Evolutionary conservation across 2,329 filamentous ascomycete species (phyloP).

Genomic region (Hymenoscyphus salicellus): DNA sequence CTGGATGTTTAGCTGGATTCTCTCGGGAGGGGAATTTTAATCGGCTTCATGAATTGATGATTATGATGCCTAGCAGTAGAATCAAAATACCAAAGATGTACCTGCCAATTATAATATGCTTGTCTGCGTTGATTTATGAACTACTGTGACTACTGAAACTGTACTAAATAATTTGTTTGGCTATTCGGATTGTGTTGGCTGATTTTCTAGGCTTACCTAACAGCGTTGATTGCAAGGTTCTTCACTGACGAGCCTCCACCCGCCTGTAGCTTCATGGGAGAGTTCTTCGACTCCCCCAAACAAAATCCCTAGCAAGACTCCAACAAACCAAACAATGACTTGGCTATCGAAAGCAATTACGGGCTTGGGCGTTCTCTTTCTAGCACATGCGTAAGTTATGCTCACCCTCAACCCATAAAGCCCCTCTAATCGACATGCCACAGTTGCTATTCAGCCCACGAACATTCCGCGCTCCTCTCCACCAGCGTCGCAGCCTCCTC

Average conservation of each 20-base stretch:
- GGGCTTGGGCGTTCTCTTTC: conserved; percentile 69
- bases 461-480: conserved; percentile 75
- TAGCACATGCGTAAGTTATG: conserved; percentile 76
- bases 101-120: conserved; percentile 1
- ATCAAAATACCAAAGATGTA: conserved; percentile 25
- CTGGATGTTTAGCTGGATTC: conserved; percentile 25
- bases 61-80: conserved; percentile 31
- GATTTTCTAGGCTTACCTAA: background rate
- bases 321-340: conserved; percentile 53
- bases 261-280: background rate
- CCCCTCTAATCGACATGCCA: background rate
- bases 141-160: background rate
- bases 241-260: background rate
- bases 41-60: conserved; percentile 32
- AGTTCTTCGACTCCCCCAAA: background rate
- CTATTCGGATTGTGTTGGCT: background rate
- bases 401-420: background rate
- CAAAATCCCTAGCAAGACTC: background rate
- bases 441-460: conserved; percentile 95
- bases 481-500: conserved; percentile 47
- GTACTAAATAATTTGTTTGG: background rate
- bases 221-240: background rate
- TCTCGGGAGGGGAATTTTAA: conserved; percentile 22
- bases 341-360: conserved; percentile 70
- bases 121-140: background rate